phyloP scores from a whole-genome alignment of 177 flowering plant species.

The Tripterygium wilfordii region DNA sequence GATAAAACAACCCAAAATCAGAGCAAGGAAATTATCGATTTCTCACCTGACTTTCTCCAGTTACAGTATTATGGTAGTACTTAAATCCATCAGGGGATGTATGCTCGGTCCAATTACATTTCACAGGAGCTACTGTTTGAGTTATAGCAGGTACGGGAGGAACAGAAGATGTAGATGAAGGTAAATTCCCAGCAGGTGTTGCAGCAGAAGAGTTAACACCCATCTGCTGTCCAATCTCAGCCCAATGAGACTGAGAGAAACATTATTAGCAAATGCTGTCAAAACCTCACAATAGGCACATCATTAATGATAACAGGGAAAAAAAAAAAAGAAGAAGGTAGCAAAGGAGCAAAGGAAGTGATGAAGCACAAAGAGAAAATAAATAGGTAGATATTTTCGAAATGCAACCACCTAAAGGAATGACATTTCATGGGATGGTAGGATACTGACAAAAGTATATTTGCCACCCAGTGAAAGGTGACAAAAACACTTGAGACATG shows the following conservation, averaged over 20 bases:
- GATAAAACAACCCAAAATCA: neutral
- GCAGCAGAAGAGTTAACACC: constrained; percentile 30
- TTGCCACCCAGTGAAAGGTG: no score
- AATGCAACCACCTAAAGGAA: neutral
- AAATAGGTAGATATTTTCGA: neutral
- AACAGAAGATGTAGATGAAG: constrained; percentile 31
- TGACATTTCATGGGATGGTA: neutral
- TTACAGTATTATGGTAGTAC: constrained; percentile 74
- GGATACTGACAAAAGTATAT: neutral
- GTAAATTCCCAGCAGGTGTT: constrained; percentile 34
- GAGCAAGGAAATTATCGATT: neutral
- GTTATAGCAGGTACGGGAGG: constrained; percentile 25
- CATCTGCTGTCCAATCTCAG: constrained; percentile 38
- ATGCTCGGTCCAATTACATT: constrained; percentile 94
- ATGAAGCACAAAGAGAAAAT: neutral
- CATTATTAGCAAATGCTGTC: constrained; percentile 8
- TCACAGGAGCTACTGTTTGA: constrained; percentile 27
- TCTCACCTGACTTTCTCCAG: constrained; percentile 81
- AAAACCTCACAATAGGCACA: no score
- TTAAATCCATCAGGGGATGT: constrained; percentile 94
- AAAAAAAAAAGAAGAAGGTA: no score
- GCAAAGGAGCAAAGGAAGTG: no score
- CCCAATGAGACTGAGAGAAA: constrained; percentile 51
- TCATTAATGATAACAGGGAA: no score
- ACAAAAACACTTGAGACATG: no score